Conservation (phyloP, 2,329 filamentous ascomycete species). For the Hypoxylon sp. region DNA sequence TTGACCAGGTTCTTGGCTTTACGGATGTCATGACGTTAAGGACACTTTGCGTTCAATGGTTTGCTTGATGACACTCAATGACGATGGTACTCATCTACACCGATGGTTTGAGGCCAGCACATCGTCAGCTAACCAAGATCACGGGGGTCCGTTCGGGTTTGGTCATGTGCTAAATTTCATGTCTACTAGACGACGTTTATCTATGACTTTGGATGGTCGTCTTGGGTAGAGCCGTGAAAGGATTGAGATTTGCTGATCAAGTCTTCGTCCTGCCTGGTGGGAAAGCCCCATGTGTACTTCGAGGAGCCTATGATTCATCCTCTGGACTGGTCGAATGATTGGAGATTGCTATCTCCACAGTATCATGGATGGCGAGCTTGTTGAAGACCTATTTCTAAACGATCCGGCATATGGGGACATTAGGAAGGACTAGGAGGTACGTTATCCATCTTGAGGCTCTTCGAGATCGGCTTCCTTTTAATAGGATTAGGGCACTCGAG, state of each 20-base stretch:
- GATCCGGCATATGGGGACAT: not conserved
- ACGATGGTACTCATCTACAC: not conserved
- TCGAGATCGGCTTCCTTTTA: not conserved
- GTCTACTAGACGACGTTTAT: slow-evolving; percentile 3
- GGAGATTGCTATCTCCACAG: slow-evolving; percentile 12
- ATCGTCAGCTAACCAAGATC: not conserved
- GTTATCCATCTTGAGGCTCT: not conserved
- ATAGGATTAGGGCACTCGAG: too few species aligned
- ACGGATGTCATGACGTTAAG: not conserved
- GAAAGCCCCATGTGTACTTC: slow-evolving; percentile 1
- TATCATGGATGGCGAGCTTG: slow-evolving; percentile 5
- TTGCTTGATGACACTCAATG: not conserved
- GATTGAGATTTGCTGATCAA: not conserved
- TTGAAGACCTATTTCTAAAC: not conserved
- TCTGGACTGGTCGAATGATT: not conserved
- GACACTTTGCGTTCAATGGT: not conserved
- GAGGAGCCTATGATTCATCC: not conserved
- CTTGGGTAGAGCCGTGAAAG: slow-evolving; percentile 5
- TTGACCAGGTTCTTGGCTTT: not conserved
- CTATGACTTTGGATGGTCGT: not conserved
- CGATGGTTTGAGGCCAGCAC: not conserved
- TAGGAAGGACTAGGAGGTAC: not conserved
- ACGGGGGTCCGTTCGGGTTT: not conserved
- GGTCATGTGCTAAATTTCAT: not conserved
- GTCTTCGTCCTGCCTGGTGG: slow-evolving; percentile 6